Evolutionary conservation across 2,329 filamentous ascomycete species (phyloP).

Genomic region (Fusarium avenaceum): DNA sequence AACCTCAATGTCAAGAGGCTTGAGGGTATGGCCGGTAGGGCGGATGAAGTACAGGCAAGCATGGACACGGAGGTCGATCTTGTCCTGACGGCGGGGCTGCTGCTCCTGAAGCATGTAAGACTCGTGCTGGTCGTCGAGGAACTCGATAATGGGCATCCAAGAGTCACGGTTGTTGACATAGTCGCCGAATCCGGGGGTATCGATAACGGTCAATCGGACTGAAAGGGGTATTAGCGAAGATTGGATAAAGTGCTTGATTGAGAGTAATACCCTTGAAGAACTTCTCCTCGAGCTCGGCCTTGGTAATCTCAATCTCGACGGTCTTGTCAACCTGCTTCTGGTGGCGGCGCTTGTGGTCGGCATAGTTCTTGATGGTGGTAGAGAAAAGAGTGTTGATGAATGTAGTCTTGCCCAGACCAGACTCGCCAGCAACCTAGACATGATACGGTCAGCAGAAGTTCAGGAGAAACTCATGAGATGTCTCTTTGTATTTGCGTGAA

Average conservation of each 20-base stretch:
- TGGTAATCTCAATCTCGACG: constrained; percentile 99
- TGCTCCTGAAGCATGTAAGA: constrained; percentile 99
- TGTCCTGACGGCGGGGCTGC: constrained; percentile 96
- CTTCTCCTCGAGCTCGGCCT: constrained; percentile 99
- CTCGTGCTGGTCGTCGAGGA: constrained; percentile 99
- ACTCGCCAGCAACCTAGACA: constrained; percentile 92
- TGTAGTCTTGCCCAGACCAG: constrained; percentile 97
- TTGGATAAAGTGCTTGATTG: constrained; percentile 9
- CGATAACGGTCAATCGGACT: constrained; percentile 99
- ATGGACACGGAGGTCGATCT: constrained; percentile 99
- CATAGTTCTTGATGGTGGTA: constrained; percentile 99
- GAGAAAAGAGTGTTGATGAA: constrained; percentile 99
- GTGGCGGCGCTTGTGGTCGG: constrained; percentile 99
- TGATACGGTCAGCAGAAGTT: constrained; percentile 29
- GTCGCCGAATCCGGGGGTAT: constrained; percentile 98
- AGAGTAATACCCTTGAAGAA: constrained; percentile 94
- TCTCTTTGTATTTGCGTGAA: not conserved
- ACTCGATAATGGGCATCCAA: constrained; percentile 99
- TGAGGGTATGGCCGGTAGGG: constrained; percentile 96
- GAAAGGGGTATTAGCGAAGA: constrained; percentile 43
- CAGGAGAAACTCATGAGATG: constrained; percentile 9
- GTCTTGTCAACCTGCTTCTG: constrained; percentile 99
- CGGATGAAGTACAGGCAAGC: constrained; percentile 99
- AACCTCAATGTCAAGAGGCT: constrained; percentile 98
- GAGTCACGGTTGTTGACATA: constrained; percentile 99